Percentiles rank a stretch among this genome's conserved stretches.
These are phyloP conservation scores for Claviceps africana DNA, from an alignment of 2,329 filamentous ascomycete genomes.

Conservation along the genomic window DNA sequence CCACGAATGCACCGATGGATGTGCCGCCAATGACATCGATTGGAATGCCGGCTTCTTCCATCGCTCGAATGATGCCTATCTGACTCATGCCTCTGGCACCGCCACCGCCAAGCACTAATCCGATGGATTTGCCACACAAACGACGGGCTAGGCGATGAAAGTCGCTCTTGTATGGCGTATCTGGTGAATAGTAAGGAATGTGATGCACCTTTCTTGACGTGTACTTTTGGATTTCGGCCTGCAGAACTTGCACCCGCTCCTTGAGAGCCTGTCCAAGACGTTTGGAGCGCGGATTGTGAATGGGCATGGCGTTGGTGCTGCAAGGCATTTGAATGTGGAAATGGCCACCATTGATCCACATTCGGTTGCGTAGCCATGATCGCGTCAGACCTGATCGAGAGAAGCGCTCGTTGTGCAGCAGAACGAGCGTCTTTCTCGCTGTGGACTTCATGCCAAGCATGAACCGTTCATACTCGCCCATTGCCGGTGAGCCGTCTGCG, in stretches of 20 bases:
- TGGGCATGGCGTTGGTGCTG: slow-evolving; percentile 59
- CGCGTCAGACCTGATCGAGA: slow-evolving; percentile 73
- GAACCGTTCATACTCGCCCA: slow-evolving; percentile 94
- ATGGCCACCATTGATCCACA: slow-evolving; percentile 97
- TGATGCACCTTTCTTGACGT: slow-evolving; percentile 87
- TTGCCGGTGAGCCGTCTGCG: slow-evolving; percentile 75
- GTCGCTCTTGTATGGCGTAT: slow-evolving; percentile 89
- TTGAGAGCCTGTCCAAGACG: slow-evolving; percentile 77
- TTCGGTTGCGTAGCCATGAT: slow-evolving; percentile 78
- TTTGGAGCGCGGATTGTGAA: slow-evolving; percentile 53
- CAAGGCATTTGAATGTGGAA: slow-evolving; percentile 96
- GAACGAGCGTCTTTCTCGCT: slow-evolving; percentile 78
- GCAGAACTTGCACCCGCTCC: slow-evolving; percentile 81
- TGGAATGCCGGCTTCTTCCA: slow-evolving; percentile 92
- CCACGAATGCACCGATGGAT: slow-evolving; percentile 91
- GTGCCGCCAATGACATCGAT: slow-evolving; percentile 93
- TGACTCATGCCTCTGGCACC: slow-evolving; percentile 86
- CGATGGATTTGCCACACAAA: slow-evolving; percentile 86
- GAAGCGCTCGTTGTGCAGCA: slow-evolving; percentile 81
- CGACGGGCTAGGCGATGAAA: slow-evolving; percentile 85
- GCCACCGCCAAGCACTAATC: slow-evolving; percentile 83
- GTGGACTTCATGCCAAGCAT: slow-evolving; percentile 95
- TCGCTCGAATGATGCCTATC: slow-evolving; percentile 81
- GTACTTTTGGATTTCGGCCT: slow-evolving; percentile 97
- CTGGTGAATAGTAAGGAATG: slow-evolving; percentile 75